phyloP scores from a whole-genome alignment of 2,329 filamentous ascomycete species.

The Metarhizium humberi region DNA sequence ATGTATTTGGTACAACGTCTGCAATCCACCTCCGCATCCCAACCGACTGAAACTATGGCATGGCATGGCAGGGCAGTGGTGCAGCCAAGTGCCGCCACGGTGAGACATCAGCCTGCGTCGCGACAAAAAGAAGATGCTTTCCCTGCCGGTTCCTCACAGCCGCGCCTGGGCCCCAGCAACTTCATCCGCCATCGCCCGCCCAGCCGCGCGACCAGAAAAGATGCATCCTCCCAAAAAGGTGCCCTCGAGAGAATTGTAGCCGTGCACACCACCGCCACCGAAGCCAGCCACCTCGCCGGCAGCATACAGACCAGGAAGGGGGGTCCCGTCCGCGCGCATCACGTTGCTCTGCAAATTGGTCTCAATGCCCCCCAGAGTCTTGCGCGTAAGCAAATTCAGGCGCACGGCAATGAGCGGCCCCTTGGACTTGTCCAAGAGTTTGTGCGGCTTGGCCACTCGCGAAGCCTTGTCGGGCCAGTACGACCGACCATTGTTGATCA shows the following conservation, averaged over 20 bases:
- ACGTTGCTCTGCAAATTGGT: constrained; percentile 48
- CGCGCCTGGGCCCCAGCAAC: constrained; percentile 7
- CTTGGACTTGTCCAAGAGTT: constrained; percentile 41
- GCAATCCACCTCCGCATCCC: too few relatives aligned
- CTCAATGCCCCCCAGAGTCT: constrained; percentile 52
- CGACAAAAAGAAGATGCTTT: too few relatives aligned
- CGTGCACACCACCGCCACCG: constrained; percentile 53
- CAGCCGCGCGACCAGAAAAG: constrained; percentile 50
- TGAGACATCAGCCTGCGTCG: too few relatives aligned
- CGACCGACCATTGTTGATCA: constrained; percentile 44
- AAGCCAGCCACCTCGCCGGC: constrained; percentile 53
- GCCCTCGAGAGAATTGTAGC: constrained; percentile 52
- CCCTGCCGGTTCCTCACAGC: neutral
- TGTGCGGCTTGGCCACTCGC: constrained; percentile 44
- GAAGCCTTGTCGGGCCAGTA: constrained; percentile 45
- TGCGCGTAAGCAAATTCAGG: constrained; percentile 51
- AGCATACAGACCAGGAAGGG: constrained; percentile 47
- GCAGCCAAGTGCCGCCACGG: too few relatives aligned
- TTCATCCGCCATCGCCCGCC: constrained; percentile 44
- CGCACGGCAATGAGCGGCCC: constrained; percentile 52
- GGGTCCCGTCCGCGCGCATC: constrained; percentile 36
- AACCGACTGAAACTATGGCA: too few relatives aligned
- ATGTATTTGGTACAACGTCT: too few relatives aligned
- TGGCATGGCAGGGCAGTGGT: too few relatives aligned
- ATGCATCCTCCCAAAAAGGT: constrained; percentile 55